Evolutionary conservation across 129 eudicot species (phyloP).

Genomic region (Saussurea involucrata): DNA sequence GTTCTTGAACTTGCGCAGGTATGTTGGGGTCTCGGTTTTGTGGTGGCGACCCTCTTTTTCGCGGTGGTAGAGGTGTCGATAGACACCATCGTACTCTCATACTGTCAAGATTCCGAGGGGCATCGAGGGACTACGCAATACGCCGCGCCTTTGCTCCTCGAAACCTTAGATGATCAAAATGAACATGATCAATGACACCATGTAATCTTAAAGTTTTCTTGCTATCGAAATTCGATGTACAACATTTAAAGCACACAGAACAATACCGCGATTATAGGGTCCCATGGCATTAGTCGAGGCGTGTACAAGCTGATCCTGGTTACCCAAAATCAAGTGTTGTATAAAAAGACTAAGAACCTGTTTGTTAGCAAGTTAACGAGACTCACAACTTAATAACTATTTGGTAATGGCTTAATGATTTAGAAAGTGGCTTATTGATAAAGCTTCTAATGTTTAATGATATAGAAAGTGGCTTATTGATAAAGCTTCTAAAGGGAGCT

Average conservation of each 20-base stretch:
- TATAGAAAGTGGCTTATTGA: too few relatives aligned
- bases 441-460: too few relatives aligned
- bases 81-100: conserved; percentile 88
- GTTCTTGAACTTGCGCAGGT: conserved; percentile 45
- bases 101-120: conserved; percentile 88
- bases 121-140: conserved; percentile 87
- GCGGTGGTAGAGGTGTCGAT: conserved; percentile 90
- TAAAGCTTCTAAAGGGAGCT: too few relatives aligned
- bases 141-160: conserved; percentile 81
- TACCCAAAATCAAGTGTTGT: too few relatives aligned
- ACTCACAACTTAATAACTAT: too few relatives aligned
- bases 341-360: too few relatives aligned
- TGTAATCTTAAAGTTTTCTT: neutral
- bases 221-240: conserved; percentile 1
- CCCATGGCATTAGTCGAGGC: too few relatives aligned
- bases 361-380: too few relatives aligned
- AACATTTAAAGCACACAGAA: conserved; percentile 7
- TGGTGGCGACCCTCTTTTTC: conserved; percentile 82
- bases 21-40: conserved; percentile 83
- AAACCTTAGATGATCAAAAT: conserved; percentile 59
- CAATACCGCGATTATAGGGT: neutral
- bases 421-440: too few relatives aligned
- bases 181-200: conserved; percentile 61
- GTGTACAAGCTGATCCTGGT: too few relatives aligned
- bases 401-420: too few relatives aligned